Evolutionary conservation across 345 rosid genomes (phyloP), one percentile per base, ranked within the genome.

Genomic region (Combretum micranthum): DNA sequence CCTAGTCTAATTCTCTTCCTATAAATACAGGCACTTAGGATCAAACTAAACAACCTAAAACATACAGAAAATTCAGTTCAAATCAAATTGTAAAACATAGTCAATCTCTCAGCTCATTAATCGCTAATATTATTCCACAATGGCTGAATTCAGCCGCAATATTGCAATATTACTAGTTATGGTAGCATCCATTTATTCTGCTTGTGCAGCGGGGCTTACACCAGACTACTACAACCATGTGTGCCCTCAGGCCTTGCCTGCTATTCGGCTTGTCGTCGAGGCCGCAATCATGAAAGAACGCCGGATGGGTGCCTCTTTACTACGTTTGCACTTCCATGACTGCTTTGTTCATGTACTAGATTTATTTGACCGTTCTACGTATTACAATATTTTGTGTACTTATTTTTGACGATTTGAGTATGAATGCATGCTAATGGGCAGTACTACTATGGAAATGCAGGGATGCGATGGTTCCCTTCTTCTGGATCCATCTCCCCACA

Each of bases 251-350:
- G 85, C 86, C 59, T 64, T 81, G 65, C 79, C 59, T 11, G 64
- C 67, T 44, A 69, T 75, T 51, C 60, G 55, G 32, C 63, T 17
- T 2, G 44, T 74, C 14, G 73, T 82, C n/a, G 57, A 75, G 52
- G 82, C 70, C 0, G 77, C 77, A 16, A 74, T 80, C 3, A 15
- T 53, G 20, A 67, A 69, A 1, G 88, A 77, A 66, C 67, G 68
- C 9, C 83, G 88, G 55, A 80, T 75, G 72, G 78, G 74, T 25
- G 88, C 76, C 62, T 77, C 81, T 39, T 66, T 82, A 26, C 80
- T 82, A 48, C 84, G 88, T 57, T 73, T 82, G 20, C 84, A 82
- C 64, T 82, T 82, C 70, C 88, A 83, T 16, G 88, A 83, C 51
- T 83, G 88, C 16, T 83, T 83, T 47, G 88, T 82, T 21, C 67